A percentile compares a stretch with the other conserved stretches of the same genome.
Conservation (phyloP, 202 grass and related monocot genomes). For the Zoysia matrella region DNA sequence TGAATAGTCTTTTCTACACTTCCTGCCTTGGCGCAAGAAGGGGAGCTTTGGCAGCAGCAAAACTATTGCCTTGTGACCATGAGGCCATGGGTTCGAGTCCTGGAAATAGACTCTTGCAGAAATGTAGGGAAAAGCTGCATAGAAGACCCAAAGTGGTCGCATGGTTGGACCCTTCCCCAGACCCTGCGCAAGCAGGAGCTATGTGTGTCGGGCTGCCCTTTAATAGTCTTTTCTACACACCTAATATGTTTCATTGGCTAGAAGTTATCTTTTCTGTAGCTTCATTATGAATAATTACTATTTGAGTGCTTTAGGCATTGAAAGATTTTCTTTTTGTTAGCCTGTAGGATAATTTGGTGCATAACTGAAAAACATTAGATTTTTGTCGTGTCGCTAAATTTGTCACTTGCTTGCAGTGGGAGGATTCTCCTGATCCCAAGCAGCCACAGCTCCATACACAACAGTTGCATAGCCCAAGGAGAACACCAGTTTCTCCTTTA, state of each 20-base stretch:
- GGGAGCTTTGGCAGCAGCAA: too few relatives aligned
- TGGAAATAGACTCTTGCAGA: too few relatives aligned
- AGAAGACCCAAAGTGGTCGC: too few relatives aligned
- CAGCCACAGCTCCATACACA: conserved; percentile 34
- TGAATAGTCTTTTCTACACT: conserved; percentile 9
- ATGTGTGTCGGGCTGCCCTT: too few relatives aligned
- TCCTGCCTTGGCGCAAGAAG: too few relatives aligned
- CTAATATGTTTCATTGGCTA: too few relatives aligned
- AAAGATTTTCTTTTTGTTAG: conserved; percentile 1
- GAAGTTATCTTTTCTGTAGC: neutral
- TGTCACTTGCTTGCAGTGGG: conserved; percentile 66
- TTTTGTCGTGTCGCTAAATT: conserved; percentile 25
- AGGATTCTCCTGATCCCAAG: conserved; percentile 47
- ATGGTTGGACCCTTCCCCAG: too few relatives aligned
- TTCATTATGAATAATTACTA: neutral
- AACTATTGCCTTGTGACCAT: too few relatives aligned
- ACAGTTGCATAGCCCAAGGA: conserved; percentile 53
- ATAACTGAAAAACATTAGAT: conserved; percentile 27
- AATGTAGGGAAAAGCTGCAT: too few relatives aligned
- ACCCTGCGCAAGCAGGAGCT: too few relatives aligned
- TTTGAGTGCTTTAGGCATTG: neutral
- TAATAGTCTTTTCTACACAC: too few relatives aligned
- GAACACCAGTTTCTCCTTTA: conserved; percentile 59
- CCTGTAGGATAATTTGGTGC: conserved; percentile 19
- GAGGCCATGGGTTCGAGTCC: too few relatives aligned